phyloP scores from a whole-genome alignment of 1,284 basidiomycete species.

The Rhodofomes roseus region DNA sequence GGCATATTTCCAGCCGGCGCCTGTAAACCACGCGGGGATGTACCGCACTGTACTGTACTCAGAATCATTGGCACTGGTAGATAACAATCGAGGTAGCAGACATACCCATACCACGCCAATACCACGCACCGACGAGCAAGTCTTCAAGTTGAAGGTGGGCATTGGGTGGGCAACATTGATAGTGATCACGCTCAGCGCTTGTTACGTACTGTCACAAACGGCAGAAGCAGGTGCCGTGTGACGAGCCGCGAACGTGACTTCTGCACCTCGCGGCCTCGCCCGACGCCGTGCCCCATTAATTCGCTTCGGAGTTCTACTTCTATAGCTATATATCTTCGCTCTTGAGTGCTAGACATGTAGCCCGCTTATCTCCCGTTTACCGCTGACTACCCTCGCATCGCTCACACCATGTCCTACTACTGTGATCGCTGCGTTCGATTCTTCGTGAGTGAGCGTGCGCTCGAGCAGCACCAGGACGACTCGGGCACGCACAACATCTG shows the following conservation, averaged over 20 bases:
- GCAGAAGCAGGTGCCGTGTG: background rate
- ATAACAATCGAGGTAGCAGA: too few relatives aligned
- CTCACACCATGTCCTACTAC: slow-evolving; percentile 22
- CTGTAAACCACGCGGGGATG: too few relatives aligned
- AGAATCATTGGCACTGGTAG: too few relatives aligned
- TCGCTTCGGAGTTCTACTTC: background rate
- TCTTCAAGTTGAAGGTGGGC: background rate
- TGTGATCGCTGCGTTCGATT: slow-evolving; percentile 32
- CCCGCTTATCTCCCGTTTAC: background rate
- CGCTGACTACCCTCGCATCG: background rate
- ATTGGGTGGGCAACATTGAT: background rate
- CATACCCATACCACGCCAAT: too few relatives aligned
- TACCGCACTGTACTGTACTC: too few relatives aligned
- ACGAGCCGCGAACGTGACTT: background rate
- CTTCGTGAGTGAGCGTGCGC: slow-evolving; percentile 23
- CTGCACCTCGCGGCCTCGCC: background rate
- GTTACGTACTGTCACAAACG: background rate
- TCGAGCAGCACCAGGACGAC: slow-evolving; percentile 24
- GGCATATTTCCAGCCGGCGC: too few relatives aligned
- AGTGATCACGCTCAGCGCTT: background rate
- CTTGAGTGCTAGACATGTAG: background rate
- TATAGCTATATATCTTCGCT: background rate
- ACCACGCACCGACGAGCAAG: background rate
- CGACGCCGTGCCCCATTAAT: background rate
- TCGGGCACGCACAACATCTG: slow-evolving; percentile 33